Percentiles rank a stretch among this genome's conserved stretches.
Evolutionary conservation across 441 rosid genomes (phyloP).

Genomic region (Jatropha multifida): DNA sequence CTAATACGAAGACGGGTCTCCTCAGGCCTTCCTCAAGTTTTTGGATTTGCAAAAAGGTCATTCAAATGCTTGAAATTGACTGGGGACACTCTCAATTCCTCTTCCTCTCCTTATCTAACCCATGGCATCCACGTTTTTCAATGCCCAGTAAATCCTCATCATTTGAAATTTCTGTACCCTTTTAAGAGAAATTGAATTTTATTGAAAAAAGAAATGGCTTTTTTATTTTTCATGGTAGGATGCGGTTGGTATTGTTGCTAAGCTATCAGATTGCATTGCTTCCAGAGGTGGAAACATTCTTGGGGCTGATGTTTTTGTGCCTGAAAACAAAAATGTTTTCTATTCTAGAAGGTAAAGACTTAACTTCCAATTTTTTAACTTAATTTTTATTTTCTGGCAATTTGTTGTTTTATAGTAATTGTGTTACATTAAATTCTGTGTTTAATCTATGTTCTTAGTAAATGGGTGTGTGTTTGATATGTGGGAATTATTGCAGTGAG

Average conservation of each 20-base stretch:
- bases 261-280: slow-evolving; percentile 89
- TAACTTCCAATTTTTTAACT: neutral
- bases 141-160: slow-evolving; percentile 58
- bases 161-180: neutral
- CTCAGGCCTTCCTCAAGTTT: slow-evolving; percentile 36
- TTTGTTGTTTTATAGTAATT: neutral
- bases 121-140: slow-evolving; percentile 93
- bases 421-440: neutral
- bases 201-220: neutral
- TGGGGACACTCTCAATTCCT: slow-evolving; percentile 43
- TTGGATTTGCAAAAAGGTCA: slow-evolving; percentile 52
- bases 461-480: slow-evolving; percentile 8
- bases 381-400: neutral
- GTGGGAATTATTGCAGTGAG: slow-evolving; percentile 58
- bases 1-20: slow-evolving; percentile 36
- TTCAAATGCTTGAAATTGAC: slow-evolving; percentile 38
- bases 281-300: slow-evolving; percentile 92
- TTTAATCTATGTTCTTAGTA: neutral
- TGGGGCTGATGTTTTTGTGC: slow-evolving; percentile 82
- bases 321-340: slow-evolving; percentile 69
- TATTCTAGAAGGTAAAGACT: slow-evolving; percentile 82
- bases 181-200: neutral
- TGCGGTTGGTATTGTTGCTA: slow-evolving; percentile 85
- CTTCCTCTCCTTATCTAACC: slow-evolving; percentile 46
- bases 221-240: slow-evolving; percentile 41